Conservation (phyloP, 768 basidiomycete species). For the Lentinula detonsa region DNA sequence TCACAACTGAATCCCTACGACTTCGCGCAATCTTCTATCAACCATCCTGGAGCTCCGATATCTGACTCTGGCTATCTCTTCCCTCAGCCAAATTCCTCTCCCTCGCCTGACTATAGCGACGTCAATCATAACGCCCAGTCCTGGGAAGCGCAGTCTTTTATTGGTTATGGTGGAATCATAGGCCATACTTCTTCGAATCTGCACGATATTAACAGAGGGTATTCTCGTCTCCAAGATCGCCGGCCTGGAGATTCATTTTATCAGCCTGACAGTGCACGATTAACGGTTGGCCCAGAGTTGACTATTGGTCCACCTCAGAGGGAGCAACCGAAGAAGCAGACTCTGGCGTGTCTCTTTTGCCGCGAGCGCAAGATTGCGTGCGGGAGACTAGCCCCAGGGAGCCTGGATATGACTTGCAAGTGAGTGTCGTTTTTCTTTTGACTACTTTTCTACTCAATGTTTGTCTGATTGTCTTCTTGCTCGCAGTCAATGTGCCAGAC, state of each 20-base stretch:
- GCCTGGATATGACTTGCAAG: not conserved
- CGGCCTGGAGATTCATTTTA: not conserved
- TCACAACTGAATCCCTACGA: not conserved
- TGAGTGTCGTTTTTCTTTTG: not conserved
- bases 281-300: not conserved
- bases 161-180: too few relatives aligned
- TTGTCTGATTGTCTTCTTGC: not conserved
- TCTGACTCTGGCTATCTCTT: not conserved
- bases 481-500: not conserved
- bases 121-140: not conserved
- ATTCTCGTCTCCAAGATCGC: not conserved
- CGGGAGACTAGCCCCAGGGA: not conserved
- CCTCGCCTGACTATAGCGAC: not conserved
- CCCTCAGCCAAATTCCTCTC: not conserved
- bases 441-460: not conserved
- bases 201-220: not conserved
- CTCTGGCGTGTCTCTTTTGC: not conserved
- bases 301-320: not conserved
- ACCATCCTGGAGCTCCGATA: not conserved
- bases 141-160: not conserved
- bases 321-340: not conserved
- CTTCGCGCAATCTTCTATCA: not conserved
- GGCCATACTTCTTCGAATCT: not conserved
- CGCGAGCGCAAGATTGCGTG: slow-evolving; percentile 1
- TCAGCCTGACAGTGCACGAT: not conserved